phyloP scores from a whole-genome alignment of 371 early-diverging fungal genomes.

The Mucor piriformis region DNA sequence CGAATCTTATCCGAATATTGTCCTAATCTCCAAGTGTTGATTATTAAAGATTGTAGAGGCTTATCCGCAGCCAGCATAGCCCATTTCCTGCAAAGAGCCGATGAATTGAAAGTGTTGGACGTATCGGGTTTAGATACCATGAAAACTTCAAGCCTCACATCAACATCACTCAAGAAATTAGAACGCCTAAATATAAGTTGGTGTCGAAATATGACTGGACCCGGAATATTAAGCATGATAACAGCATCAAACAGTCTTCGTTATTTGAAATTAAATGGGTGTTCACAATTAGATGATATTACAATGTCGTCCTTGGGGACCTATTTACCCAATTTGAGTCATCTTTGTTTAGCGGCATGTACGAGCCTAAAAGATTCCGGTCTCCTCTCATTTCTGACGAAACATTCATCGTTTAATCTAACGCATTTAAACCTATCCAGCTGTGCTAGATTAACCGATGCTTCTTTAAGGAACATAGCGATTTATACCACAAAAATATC shows the following conservation, averaged over 20 bases:
- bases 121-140: slow-evolving; percentile 52
- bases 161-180: slow-evolving; percentile 34
- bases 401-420: slow-evolving; percentile 13
- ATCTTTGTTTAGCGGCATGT: slow-evolving; percentile 55
- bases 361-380: slow-evolving; percentile 47
- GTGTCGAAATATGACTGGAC: slow-evolving; percentile 59
- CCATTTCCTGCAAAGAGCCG: slow-evolving; percentile 31
- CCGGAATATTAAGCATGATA: slow-evolving; percentile 36
- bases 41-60: slow-evolving; percentile 53
- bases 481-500: slow-evolving; percentile 36
- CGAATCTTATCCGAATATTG: slow-evolving; percentile 53
- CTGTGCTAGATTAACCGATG: slow-evolving; percentile 51
- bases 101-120: slow-evolving; percentile 42
- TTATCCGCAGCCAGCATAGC: slow-evolving; percentile 53
- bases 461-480: slow-evolving; percentile 42
- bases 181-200: slow-evolving; percentile 54
- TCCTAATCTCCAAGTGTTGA: slow-evolving; percentile 53
- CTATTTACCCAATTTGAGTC: slow-evolving; percentile 41
- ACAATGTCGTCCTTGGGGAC: slow-evolving; percentile 44
- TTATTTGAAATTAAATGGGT: slow-evolving; percentile 54
- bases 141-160: slow-evolving; percentile 48
- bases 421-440: slow-evolving; percentile 54
- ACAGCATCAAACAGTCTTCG: slow-evolving; percentile 38
- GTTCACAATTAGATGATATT: slow-evolving; percentile 47
- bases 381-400: slow-evolving; percentile 35